Base-by-base conservation (phyloP, 345 rosid species). In the Populus davidiana region DNA sequence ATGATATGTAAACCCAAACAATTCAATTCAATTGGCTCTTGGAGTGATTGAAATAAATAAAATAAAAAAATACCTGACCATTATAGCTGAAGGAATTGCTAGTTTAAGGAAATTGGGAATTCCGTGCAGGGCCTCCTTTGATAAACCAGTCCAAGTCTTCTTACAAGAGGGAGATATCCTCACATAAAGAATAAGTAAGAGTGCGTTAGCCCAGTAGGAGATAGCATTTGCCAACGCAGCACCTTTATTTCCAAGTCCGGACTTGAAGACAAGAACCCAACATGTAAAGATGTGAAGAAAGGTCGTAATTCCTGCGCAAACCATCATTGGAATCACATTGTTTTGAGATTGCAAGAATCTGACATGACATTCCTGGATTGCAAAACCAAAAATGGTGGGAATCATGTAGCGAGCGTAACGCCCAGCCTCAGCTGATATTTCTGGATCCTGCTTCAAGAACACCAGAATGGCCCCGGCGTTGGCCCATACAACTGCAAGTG, bases 331-430 rank as follows among this genome's bases (percentile, higher is more conserved):
- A 23, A 88, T 56, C 8, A 88, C 86, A 77, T 78, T 86, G 82
- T 81, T 85, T 52, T 88, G 92, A 0, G 91, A 63, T 73, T 85
- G 87, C 70, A 89, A 68, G 85, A 89, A 88, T 63, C 85, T 86
- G 78, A 85, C 71, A 27, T 74, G 76, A 63, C 86, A 89, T 47
- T 86, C 82, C 13, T 83, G 90, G 12, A 87, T 39, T 0, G 81
- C 87, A 47, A 61, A 87, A 2, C 81, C 90, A 27, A 89, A 87
- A 27, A 89, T 77, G 35, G 83, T 77, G 0, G 91, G 90, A 43
- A 86, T 73, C 89, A 89, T 82, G 80, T 69, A 84, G 3, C 77
- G 79, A 0, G 91, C 85, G 50, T 89, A 89, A 0, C 39, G 50
- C n/a, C 90, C 90, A 4, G 89, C 87, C 70, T 72, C 86, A 4